Evolutionary conservation across 176 grass and related monocot species (phyloP), one percentile per base, ranked within the genome.

Genomic region (Carex scoparia): DNA sequence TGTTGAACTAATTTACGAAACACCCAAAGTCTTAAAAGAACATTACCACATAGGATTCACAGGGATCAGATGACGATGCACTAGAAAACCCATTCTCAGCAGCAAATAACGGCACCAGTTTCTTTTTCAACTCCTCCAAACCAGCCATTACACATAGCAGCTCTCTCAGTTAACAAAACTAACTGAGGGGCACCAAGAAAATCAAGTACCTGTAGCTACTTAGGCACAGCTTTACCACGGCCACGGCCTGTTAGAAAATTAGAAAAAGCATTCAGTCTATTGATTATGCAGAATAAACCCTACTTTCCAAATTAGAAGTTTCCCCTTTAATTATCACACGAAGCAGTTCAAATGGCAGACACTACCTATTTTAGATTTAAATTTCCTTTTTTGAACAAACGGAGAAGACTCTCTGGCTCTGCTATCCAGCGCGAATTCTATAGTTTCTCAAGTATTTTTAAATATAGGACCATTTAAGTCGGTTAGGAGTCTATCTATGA

Each of bases 51-150:
- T 92, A 95, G 55, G 95, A 98, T 35, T 93, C 88, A 27, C 80
- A 91, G 13, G 85, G 80, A 58, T 94, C 89, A 51, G 89, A 28
- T 32, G 89, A 69, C 9, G 77, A 57, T 77, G 87, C 80, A 67
- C 70, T 71, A 9, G 86, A 89, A 33, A 79, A 57, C 10, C 77
- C 88, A 9, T 73, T 86, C 33, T 90, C 88, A 15, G 89, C 90
- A 46, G 92, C 91, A 61, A 98, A 98, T 66, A 98, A 88, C 76
- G 93, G 95, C 14, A 92, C 86, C 78, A 95, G 84, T 76, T 95
- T 98, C 86, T 90, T 98, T 83, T 87, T 98, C 66, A 98, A 70
- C 84, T 98, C 93, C 89, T 95, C 95, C 16, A 98, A 77, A 64
- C 95, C 93, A 62, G 95, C 58, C 95, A 98, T 98, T 54, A 15